Conservation (phyloP, 768 basidiomycete species). For the Pisolithus microcarpus region DNA sequence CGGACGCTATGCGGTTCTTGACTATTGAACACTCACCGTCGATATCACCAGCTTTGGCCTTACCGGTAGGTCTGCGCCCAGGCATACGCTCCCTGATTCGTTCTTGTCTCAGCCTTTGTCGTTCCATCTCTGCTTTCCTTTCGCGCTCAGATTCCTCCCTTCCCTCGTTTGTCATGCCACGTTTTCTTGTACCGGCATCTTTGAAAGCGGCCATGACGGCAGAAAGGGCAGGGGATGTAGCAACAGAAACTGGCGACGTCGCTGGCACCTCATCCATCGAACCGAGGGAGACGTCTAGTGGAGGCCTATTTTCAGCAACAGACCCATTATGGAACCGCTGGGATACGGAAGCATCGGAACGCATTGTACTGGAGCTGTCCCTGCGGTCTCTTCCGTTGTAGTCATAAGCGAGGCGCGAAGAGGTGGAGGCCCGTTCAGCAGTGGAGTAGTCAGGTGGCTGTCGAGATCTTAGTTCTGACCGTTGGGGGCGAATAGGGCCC, state of each 20-base stretch:
- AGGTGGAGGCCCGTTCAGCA: slow-evolving; percentile 43
- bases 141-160: slow-evolving; percentile 55
- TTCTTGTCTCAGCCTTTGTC: slow-evolving; percentile 59
- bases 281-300: slow-evolving; percentile 13
- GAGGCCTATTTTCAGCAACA: slow-evolving; percentile 9
- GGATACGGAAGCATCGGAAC: slow-evolving; percentile 36
- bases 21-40: slow-evolving; percentile 50
- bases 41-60: slow-evolving; percentile 68
- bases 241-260: slow-evolving; percentile 21
- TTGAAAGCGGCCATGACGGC: slow-evolving; percentile 66
- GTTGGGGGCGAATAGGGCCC: slow-evolving; percentile 57
- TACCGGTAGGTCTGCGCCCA: slow-evolving; percentile 45
- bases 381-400: slow-evolving; percentile 27
- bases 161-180: slow-evolving; percentile 44
- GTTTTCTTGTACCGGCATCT: slow-evolving; percentile 47
- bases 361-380: slow-evolving; percentile 46
- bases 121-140: slow-evolving; percentile 53
- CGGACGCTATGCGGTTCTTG: background rate
- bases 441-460: slow-evolving; percentile 45
- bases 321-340: slow-evolving; percentile 27
- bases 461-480: slow-evolving; percentile 58
- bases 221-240: slow-evolving; percentile 43
- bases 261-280: slow-evolving; percentile 7
- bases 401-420: slow-evolving; percentile 31
- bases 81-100: slow-evolving; percentile 64